phyloP scores from a whole-genome alignment of 2,329 filamentous ascomycete species.

The Trichoderma endophyticum region DNA sequence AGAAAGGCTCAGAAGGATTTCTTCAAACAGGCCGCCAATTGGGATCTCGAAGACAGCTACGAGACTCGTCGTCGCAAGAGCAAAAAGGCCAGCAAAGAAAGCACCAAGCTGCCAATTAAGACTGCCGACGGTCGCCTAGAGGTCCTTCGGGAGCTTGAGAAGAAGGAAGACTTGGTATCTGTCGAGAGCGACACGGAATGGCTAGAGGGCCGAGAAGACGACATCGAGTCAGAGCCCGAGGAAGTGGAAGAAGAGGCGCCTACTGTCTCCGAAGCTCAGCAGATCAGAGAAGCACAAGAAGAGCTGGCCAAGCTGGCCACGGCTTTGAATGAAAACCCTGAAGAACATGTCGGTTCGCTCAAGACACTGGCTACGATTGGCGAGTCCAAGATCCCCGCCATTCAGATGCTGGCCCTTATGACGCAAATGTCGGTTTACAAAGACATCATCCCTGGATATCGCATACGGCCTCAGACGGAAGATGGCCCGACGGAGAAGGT shows the following conservation, averaged over 20 bases:
- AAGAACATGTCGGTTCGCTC: constrained; percentile 80
- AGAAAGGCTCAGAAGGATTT: constrained; percentile 59
- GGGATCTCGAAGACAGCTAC: constrained; percentile 92
- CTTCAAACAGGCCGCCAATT: constrained; percentile 71
- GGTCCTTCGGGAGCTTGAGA: constrained; percentile 53
- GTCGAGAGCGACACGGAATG: constrained; percentile 60
- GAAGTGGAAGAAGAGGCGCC: constrained; percentile 48
- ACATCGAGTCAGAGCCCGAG: constrained; percentile 41
- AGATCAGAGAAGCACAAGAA: constrained; percentile 85
- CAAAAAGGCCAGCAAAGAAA: constrained; percentile 69
- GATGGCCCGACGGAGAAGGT: constrained; percentile 74
- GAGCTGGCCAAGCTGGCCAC: constrained; percentile 81
- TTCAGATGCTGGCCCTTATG: constrained; percentile 81
- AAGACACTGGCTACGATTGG: constrained; percentile 74
- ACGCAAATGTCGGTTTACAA: constrained; percentile 91
- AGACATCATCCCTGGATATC: constrained; percentile 93
- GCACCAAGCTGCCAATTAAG: constrained; percentile 78
- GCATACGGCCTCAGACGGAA: constrained; percentile 79
- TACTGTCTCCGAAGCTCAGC: constrained; percentile 69
- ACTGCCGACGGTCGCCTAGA: constrained; percentile 73
- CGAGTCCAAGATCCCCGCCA: constrained; percentile 63
- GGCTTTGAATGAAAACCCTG: constrained; percentile 84
- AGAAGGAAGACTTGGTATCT: constrained; percentile 56
- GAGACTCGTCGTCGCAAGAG: constrained; percentile 75
- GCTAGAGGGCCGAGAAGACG: constrained; percentile 58